Conservation (phyloP, 495 filamentous ascomycete species). For the Aspergillus baeticus region DNA sequence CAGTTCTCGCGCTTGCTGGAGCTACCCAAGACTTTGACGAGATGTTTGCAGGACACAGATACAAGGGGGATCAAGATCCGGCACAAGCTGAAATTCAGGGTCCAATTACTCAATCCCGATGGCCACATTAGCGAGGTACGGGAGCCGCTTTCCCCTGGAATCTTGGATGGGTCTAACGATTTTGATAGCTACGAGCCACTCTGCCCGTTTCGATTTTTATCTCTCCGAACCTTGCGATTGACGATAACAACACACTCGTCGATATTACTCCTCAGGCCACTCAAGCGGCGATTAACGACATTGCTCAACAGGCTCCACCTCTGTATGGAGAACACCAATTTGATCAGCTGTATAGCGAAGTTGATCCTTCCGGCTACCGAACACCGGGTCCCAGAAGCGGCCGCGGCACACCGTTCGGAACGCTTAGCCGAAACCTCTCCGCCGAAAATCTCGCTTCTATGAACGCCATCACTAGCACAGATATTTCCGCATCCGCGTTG, state of each 20-base stretch:
- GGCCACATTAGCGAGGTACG: constrained; percentile 84
- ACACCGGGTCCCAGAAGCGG: constrained; percentile 72
- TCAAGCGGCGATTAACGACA: constrained; percentile 33
- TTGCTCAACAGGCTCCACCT: constrained; percentile 69
- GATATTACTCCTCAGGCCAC: constrained; percentile 46
- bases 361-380: constrained; percentile 72
- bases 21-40: constrained; percentile 72
- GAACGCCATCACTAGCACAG: constrained; percentile 54
- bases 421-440: constrained; percentile 74
- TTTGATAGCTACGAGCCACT: constrained; percentile 68
- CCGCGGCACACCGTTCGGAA: constrained; percentile 71
- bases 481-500: constrained; percentile 54
- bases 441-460: constrained; percentile 71
- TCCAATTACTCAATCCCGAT: constrained; percentile 90
- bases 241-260: constrained; percentile 72
- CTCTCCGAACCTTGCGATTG: constrained; percentile 82
- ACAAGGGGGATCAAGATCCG: constrained; percentile 78
- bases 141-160: background rate
- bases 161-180: constrained; percentile 12
- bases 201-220: constrained; percentile 89
- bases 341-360: constrained; percentile 84
- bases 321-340: constrained; percentile 83
- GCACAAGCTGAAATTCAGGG: constrained; percentile 82
- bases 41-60: constrained; percentile 85
- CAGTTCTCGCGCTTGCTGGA: constrained; percentile 65